phyloP scores from a whole-genome alignment of 179 eudicot genomes.

The Carnegiea gigantea region DNA sequence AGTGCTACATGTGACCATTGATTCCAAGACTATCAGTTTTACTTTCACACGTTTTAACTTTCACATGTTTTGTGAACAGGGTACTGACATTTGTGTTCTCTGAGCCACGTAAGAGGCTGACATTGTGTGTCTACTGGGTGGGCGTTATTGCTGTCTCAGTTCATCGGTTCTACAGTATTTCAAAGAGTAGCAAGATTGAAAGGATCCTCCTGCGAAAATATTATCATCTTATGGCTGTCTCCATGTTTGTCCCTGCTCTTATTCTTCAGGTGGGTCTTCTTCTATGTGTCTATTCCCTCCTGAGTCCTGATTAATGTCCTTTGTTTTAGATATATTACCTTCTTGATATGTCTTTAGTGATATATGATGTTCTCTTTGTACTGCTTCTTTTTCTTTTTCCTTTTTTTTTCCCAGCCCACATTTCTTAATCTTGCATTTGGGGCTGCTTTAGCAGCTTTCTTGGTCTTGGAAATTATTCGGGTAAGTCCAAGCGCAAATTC shows the following conservation, averaged over 20 bases:
- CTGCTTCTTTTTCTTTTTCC: background rate
- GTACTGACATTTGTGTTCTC: constrained; percentile 73
- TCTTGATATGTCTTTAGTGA: constrained; percentile 2
- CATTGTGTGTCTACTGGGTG: constrained; percentile 82
- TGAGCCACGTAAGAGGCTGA: constrained; percentile 81
- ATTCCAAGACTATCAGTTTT: constrained; percentile 3
- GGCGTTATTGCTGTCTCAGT: constrained; percentile 64
- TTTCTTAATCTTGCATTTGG: constrained; percentile 95
- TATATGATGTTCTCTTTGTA: constrained; percentile 14
- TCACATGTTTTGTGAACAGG: constrained; percentile 48
- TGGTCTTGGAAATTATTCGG: constrained; percentile 80
- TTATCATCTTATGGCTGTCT: constrained; percentile 91
- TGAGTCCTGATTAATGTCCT: constrained; percentile 2
- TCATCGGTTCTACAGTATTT: constrained; percentile 64
- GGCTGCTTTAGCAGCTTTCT: constrained; percentile 85
- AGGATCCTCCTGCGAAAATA: constrained; percentile 93
- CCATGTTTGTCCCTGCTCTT: constrained; percentile 92
- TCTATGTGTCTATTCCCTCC: background rate
- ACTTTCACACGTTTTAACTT: constrained; percentile 19
- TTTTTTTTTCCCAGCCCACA: constrained; percentile 51
- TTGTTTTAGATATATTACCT: background rate
- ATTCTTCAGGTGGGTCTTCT: constrained; percentile 66
- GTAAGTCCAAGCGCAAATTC: constrained; percentile 42
- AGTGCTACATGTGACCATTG: background rate
- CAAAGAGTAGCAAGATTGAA: constrained; percentile 83